A percentile compares a stretch with the other conserved stretches of the same genome.
These are phyloP conservation scores for Pestalotiopsis sp. DNA, from an alignment of 2,329 filamentous ascomycete genomes.

Conservation along the genomic window DNA sequence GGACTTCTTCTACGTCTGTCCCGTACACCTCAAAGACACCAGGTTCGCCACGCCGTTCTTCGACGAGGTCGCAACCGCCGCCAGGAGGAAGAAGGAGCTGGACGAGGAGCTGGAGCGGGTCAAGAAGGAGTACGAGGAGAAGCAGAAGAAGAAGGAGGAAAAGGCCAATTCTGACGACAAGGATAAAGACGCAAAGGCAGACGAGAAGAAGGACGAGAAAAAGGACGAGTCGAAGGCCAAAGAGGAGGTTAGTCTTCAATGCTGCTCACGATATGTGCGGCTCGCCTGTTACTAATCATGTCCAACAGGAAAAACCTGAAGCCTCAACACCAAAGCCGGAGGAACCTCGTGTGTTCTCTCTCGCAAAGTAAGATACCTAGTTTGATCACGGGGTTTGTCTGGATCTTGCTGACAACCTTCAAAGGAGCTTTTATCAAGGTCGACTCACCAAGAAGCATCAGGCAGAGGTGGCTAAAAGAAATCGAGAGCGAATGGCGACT, in stretches of 20 bases:
- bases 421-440: constrained; percentile 83
- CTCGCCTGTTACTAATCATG: background rate
- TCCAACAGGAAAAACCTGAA: constrained; percentile 7
- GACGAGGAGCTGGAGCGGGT: constrained; percentile 64
- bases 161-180: constrained; percentile 52
- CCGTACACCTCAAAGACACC: constrained; percentile 78
- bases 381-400: background rate
- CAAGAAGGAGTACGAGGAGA: constrained; percentile 79
- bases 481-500: constrained; percentile 78
- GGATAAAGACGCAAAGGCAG: constrained; percentile 44
- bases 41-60: constrained; percentile 79
- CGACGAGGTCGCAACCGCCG: constrained; percentile 67
- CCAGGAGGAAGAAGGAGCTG: constrained; percentile 66
- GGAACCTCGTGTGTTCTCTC: constrained; percentile 78
- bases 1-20: constrained; percentile 93
- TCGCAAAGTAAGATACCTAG: constrained; percentile 66
- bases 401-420: background rate
- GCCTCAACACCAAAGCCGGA: constrained; percentile 53
- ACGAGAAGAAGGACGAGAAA: constrained; percentile 27
- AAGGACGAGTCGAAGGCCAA: constrained; percentile 33
- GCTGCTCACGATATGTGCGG: background rate
- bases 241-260: constrained; percentile 26
- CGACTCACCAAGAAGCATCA: constrained; percentile 78
- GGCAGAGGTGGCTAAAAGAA: constrained; percentile 77
- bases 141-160: constrained; percentile 68